These are phyloP conservation scores for Calonectria hongkongensis DNA, from an alignment of 2,329 filamentous ascomycete genomes.

Conservation along the genomic window DNA sequence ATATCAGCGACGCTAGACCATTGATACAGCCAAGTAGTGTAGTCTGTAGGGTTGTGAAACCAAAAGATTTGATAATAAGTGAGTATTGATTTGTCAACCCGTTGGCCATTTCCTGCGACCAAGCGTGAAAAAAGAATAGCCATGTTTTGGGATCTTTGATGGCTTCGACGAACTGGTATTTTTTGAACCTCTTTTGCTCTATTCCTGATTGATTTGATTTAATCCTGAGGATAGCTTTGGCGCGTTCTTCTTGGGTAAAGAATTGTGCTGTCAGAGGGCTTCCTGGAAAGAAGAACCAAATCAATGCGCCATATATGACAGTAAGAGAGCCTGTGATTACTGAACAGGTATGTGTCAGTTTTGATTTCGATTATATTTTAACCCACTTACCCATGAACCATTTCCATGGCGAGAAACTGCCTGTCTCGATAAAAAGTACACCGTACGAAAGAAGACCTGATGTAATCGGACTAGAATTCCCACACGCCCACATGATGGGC, in stretches of 20 bases:
- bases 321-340: not conserved
- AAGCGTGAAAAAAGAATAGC: conserved; percentile 29
- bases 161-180: conserved; percentile 36
- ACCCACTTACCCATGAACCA: not conserved
- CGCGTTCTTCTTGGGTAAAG: conserved; percentile 26
- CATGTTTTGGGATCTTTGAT: conserved; percentile 37
- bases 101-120: conserved; percentile 13
- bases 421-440: not conserved
- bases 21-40: conserved; percentile 9
- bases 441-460: not conserved
- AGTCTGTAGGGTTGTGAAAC: not conserved
- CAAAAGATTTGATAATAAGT: conserved; percentile 4
- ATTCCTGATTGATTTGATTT: conserved; percentile 13
- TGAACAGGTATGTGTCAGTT: not conserved
- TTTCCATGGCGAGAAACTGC: not conserved
- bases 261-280: conserved; percentile 17
- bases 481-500: not conserved
- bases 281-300: conserved; percentile 6
- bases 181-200: conserved; percentile 34
- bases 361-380: not conserved
- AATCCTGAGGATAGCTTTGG: not conserved
- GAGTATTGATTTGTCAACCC: conserved; percentile 1
- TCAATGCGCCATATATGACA: not conserved
- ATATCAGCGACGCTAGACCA: not conserved
- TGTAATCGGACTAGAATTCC: conserved; percentile 2